Evolutionary conservation across 495 filamentous ascomycete species (phyloP).

Genomic region (Rhizodiscina lignyota): DNA sequence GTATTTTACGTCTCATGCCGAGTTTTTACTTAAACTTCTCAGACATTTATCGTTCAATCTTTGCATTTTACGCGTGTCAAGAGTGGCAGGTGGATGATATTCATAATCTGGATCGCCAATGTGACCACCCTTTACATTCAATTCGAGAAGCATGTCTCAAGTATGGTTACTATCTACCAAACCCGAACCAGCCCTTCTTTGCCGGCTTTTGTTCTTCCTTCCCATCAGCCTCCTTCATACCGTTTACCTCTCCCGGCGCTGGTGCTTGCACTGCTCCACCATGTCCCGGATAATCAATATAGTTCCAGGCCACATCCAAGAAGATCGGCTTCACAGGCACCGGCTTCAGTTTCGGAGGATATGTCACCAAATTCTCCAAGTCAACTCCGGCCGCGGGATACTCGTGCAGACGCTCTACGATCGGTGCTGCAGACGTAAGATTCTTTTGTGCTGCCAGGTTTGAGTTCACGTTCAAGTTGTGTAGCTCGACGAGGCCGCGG

Average conservation of each 20-base stretch:
- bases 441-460: slow-evolving; percentile 14
- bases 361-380: slow-evolving; percentile 64
- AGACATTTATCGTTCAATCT: too few species aligned
- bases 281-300: slow-evolving; percentile 74
- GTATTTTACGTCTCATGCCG: too few species aligned
- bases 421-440: slow-evolving; percentile 23
- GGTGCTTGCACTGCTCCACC: slow-evolving; percentile 11
- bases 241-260: slow-evolving; percentile 9
- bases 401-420: slow-evolving; percentile 57
- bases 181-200: slow-evolving; percentile 79
- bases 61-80: too few species aligned
- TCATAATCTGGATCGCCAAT: too few species aligned
- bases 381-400: slow-evolving; percentile 50
- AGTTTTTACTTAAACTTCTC: too few species aligned
- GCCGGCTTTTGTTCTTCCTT: slow-evolving; percentile 34
- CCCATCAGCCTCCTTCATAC: slow-evolving; percentile 15
- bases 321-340: slow-evolving; percentile 93
- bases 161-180: slow-evolving; percentile 52
- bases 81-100: too few species aligned
- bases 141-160: too few species aligned
- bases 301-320: slow-evolving; percentile 95
- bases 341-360: slow-evolving; percentile 65
- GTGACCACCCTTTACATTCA: too few species aligned
- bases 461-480: slow-evolving; percentile 33
- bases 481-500: slow-evolving; percentile 68